phyloP scores from a whole-genome alignment of 352 stramenopile genomes.

The Pythium guiyangense region DNA sequence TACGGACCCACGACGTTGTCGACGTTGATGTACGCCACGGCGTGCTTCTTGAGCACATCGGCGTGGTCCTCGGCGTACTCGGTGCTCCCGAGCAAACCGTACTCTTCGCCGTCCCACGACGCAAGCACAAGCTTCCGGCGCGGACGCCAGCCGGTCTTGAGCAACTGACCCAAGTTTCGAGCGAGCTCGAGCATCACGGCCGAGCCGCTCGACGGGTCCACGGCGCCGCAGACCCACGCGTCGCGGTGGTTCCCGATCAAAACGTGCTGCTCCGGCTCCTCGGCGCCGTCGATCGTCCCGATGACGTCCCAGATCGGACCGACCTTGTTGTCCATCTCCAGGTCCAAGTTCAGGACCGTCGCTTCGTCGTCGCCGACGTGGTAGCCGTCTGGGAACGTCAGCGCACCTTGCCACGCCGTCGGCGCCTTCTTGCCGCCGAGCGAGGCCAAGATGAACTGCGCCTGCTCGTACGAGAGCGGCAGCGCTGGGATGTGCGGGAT shows the following conservation, averaged over 20 bases:
- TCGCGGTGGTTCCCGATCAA: conserved; percentile 91
- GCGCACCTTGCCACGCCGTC: conserved; percentile 51
- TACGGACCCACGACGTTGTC: conserved; percentile 60
- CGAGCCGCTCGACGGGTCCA: conserved; percentile 83
- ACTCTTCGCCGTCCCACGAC: conserved; percentile 87
- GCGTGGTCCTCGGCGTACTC: conserved; percentile 76
- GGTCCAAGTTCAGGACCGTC: conserved; percentile 53
- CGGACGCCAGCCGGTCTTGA: conserved; percentile 62
- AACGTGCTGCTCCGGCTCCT: conserved; percentile 62
- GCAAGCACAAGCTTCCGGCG: conserved; percentile 70
- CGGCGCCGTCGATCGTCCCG: conserved; percentile 58
- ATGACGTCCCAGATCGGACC: conserved; percentile 87
- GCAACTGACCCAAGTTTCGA: conserved; percentile 52
- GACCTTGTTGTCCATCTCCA: conserved; percentile 77
- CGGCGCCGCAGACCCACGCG: conserved; percentile 87
- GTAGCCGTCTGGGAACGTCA: conserved; percentile 61
- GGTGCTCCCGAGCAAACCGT: conserved; percentile 77
- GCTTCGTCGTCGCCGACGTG: conserved; percentile 61
- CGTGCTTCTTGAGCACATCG: conserved; percentile 40
- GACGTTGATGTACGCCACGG: conserved; percentile 84
- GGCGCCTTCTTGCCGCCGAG: conserved; percentile 57
- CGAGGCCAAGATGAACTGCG: conserved; percentile 60
- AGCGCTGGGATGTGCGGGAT: conserved; percentile 67
- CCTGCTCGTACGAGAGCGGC: conserved; percentile 82
- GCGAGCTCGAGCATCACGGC: conserved; percentile 82